phyloP scores from a whole-genome alignment of 2,329 filamentous ascomycete genomes.

The Colletotrichum navitas region DNA sequence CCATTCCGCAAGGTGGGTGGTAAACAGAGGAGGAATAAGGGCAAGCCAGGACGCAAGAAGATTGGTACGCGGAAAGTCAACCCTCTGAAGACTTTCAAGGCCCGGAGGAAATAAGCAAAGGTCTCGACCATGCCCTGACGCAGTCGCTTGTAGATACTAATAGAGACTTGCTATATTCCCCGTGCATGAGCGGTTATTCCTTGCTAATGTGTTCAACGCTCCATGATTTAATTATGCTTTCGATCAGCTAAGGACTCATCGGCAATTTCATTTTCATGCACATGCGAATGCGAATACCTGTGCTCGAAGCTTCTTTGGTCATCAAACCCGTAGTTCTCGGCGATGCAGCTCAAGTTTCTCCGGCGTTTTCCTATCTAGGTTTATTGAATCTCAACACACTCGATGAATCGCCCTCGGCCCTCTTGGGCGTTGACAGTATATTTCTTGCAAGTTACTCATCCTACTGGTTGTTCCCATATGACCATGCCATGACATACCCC shows the following conservation, averaged over 20 bases:
- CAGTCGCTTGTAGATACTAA: conserved; percentile 12
- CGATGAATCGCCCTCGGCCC: neutral
- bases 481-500: neutral
- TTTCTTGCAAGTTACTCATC: neutral
- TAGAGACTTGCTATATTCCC: conserved; percentile 4
- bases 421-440: no score
- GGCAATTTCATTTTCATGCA: neutral
- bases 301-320: no score
- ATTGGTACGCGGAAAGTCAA: conserved; percentile 77
- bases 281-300: neutral
- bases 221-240: neutral
- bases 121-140: conserved; percentile 9
- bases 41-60: conserved; percentile 56
- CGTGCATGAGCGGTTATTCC: neutral
- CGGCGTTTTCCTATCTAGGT: neutral
- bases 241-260: neutral
- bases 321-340: neutral
- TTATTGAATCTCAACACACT: neutral
- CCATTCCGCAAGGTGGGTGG: conserved; percentile 69
- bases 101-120: conserved; percentile 60
- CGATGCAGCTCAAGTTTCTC: no score
- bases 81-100: conserved; percentile 90
- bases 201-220: neutral
- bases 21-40: conserved; percentile 63
- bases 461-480: neutral